Percentiles rank a stretch among this genome's conserved stretches.
Evolutionary conservation across 1,284 basidiomycete genomes (phyloP).

Genomic region (Xerocomus cyaneibrunnescens): DNA sequence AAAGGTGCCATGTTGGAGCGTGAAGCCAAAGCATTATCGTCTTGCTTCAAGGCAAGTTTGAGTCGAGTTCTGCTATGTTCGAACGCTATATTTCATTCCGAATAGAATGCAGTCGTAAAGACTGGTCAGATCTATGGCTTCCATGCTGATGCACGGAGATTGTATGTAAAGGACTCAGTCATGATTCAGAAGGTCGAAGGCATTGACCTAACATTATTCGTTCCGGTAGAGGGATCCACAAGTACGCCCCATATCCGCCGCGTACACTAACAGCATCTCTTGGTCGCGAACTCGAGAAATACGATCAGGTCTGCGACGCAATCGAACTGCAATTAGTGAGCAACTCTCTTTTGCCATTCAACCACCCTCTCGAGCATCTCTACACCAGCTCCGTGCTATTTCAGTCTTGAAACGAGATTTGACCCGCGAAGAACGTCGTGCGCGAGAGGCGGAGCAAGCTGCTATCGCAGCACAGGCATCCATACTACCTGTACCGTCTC

Average conservation of each 20-base stretch:
- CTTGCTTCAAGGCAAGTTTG: constrained; percentile 54
- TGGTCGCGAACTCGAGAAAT: constrained; percentile 70
- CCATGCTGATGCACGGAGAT: constrained; percentile 57
- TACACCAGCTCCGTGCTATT: constrained; percentile 60
- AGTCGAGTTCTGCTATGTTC: not conserved
- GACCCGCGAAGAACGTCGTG: constrained; percentile 54
- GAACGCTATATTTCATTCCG: not conserved
- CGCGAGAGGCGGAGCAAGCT: constrained; percentile 48
- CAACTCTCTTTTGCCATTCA: constrained; percentile 6
- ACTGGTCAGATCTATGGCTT: constrained; percentile 69
- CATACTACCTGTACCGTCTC: constrained; percentile 28
- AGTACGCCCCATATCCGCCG: constrained; percentile 62
- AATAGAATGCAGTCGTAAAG: constrained; percentile 63
- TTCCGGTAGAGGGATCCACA: constrained; percentile 49
- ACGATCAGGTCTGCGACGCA: constrained; percentile 73
- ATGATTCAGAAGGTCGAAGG: not conserved
- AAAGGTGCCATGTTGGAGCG: constrained; percentile 55
- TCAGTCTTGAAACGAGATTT: constrained; percentile 68
- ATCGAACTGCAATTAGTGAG: constrained; percentile 69
- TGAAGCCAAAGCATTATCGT: constrained; percentile 57
- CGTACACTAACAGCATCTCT: constrained; percentile 59
- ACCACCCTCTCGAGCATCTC: constrained; percentile 2
- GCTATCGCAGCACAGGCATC: constrained; percentile 35
- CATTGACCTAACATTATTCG: not conserved
- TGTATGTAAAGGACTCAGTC: constrained; percentile 44